These are phyloP conservation scores for Galeopsis tetrahit DNA, from an alignment of 257 asterid species.

Conservation along the genomic window DNA sequence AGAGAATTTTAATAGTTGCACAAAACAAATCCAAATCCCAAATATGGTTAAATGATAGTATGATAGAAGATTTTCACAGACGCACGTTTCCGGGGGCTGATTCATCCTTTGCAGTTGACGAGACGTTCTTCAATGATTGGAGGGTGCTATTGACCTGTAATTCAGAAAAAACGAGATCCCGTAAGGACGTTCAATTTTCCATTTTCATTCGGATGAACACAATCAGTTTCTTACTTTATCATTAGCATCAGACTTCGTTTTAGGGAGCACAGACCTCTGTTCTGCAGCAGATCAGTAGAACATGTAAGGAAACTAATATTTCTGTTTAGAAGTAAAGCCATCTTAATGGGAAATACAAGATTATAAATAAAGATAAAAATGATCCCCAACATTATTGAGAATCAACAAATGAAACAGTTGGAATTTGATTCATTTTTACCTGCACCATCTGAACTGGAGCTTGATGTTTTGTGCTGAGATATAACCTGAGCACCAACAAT, in stretches of 20 bases:
- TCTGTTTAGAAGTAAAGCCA: constrained; percentile 8
- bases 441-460: constrained; percentile 42
- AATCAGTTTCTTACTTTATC: constrained; percentile 46
- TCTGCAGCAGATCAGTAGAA: constrained; percentile 55
- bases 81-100: constrained; percentile 53
- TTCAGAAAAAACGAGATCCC: constrained; percentile 34
- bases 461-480: constrained; percentile 60
- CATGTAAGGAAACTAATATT: constrained; percentile 28
- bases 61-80: constrained; percentile 20
- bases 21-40: constrained; percentile 15
- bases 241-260: constrained; percentile 43
- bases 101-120: constrained; percentile 46
- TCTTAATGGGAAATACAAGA: constrained; percentile 17
- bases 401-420: not conserved
- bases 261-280: constrained; percentile 41
- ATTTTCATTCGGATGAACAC: constrained; percentile 26
- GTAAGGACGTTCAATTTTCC: constrained; percentile 17
- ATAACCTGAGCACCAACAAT: constrained; percentile 93
- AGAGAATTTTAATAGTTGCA: constrained; percentile 29
- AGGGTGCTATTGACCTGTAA: constrained; percentile 49
- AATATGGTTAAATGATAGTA: not conserved
- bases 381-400: not conserved
- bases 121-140: constrained; percentile 41
- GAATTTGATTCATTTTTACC: constrained; percentile 31
- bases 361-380: constrained; percentile 14